These are phyloP conservation scores for Lactifluus pinguis DNA, from an alignment of 768 basidiomycete genomes.

Conservation along the genomic window DNA sequence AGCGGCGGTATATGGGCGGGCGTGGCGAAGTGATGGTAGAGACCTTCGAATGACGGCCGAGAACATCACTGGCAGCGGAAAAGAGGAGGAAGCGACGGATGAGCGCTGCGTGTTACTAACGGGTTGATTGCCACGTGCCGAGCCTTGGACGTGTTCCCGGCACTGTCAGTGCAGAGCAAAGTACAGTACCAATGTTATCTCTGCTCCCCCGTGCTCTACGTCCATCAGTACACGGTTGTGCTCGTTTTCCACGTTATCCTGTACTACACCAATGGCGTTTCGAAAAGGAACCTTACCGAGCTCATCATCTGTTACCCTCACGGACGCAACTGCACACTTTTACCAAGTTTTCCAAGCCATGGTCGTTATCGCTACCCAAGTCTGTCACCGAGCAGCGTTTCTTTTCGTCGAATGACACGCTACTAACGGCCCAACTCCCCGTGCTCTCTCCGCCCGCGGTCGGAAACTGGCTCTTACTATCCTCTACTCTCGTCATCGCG, in stretches of 20 bases:
- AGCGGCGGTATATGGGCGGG: conserved; percentile 18
- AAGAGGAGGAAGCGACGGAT: too few species aligned
- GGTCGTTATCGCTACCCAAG: conserved; percentile 5
- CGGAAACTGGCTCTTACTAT: conserved; percentile 77
- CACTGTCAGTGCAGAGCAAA: too few species aligned
- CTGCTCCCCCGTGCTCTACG: background rate
- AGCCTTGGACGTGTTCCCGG: background rate
- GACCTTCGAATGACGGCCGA: conserved; percentile 21
- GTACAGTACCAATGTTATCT: background rate
- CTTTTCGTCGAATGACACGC: conserved; percentile 31
- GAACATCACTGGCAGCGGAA: conserved; percentile 20
- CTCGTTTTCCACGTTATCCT: too few species aligned
- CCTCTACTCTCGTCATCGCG: conserved; percentile 78
- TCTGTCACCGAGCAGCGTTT: conserved; percentile 27
- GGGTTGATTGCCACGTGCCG: background rate
- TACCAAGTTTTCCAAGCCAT: background rate
- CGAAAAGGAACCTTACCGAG: background rate
- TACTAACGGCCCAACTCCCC: conserved; percentile 32
- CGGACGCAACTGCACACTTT: background rate
- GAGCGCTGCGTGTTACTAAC: too few species aligned
- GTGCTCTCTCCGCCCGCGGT: conserved; percentile 61
- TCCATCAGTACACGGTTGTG: background rate
- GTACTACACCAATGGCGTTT: background rate
- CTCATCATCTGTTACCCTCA: too few species aligned
- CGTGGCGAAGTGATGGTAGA: conserved; percentile 9